phyloP scores from a whole-genome alignment of 495 filamentous ascomycete species.

The Podospora appendiculata region DNA sequence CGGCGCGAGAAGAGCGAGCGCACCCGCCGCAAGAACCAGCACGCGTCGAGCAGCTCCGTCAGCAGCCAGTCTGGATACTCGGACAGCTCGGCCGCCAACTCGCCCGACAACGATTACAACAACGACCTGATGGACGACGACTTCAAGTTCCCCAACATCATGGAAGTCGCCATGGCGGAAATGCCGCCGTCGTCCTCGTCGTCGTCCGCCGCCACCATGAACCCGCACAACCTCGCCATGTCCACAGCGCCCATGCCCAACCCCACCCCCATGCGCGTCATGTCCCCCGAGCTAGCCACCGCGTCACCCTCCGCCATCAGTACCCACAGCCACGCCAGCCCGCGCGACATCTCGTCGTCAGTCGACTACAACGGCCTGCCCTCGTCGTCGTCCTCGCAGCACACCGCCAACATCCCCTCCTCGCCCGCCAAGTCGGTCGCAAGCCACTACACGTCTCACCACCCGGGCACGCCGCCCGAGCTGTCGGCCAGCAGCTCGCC shows the following conservation, averaged over 20 bases:
- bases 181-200: slow-evolving; percentile 4
- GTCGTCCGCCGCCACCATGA: slow-evolving; percentile 19
- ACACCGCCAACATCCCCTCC: slow-evolving; percentile 12
- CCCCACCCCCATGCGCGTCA: slow-evolving; percentile 4
- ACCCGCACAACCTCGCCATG: slow-evolving; percentile 27
- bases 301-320: slow-evolving; percentile 28
- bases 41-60: slow-evolving; percentile 32
- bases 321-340: slow-evolving; percentile 13
- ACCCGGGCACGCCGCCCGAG: slow-evolving; percentile 20
- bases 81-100: slow-evolving; percentile 37
- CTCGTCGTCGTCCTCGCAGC: no score
- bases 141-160: slow-evolving; percentile 28
- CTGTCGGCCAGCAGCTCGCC: slow-evolving; percentile 40
- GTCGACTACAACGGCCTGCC: background rate
- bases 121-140: slow-evolving; percentile 34
- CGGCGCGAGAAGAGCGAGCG: slow-evolving; percentile 56
- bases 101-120: slow-evolving; percentile 33
- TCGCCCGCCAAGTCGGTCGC: slow-evolving; percentile 40
- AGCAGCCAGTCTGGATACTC: slow-evolving; percentile 39
- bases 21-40: slow-evolving; percentile 43
- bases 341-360: slow-evolving; percentile 9
- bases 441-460: slow-evolving; percentile 18
- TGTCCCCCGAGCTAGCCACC: slow-evolving; percentile 16
- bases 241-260: slow-evolving; percentile 35
- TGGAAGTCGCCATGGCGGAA: slow-evolving; percentile 34